Percentiles rank a stretch among this genome's conserved stretches.
Evolutionary conservation across 2,329 filamentous ascomycete species (phyloP).

Genomic region (Colletotrichum sp.): DNA sequence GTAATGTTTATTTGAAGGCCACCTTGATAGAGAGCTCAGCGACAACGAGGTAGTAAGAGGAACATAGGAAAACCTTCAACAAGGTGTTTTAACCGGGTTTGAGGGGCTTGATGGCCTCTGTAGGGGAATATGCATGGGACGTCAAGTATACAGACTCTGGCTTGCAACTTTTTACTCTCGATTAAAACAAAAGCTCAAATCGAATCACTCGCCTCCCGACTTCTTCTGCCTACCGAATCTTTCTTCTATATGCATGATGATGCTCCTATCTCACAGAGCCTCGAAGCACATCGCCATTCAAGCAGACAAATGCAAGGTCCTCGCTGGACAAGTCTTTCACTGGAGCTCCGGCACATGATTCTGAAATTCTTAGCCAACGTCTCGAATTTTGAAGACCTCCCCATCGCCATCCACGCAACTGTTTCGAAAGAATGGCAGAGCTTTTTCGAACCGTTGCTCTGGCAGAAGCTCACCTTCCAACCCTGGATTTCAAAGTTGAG

Average conservation of each 20-base stretch:
- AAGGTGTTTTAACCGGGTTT: neutral
- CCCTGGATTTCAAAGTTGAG: neutral
- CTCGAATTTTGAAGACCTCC: neutral
- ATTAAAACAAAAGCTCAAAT: neutral
- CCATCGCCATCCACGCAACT: neutral
- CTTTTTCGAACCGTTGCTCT: neutral
- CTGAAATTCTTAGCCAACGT: neutral
- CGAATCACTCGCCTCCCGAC: neutral
- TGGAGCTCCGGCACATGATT: neutral
- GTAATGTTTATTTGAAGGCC: neutral
- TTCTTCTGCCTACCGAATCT: neutral
- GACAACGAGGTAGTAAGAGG: neutral
- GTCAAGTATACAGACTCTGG: neutral
- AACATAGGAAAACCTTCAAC: neutral
- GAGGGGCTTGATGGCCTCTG: neutral
- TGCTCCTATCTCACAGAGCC: neutral
- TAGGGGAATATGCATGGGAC: neutral
- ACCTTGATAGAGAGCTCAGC: neutral
- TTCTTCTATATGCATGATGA: neutral
- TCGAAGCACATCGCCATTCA: neutral
- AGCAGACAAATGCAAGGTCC: neutral
- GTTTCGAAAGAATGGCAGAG: conserved; percentile 2
- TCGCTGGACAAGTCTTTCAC: neutral
- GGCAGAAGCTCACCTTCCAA: neutral
- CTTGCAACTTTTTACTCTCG: neutral